Conservation (phyloP, 345 rosid genomes). For the Physaria fendleri region DNA sequence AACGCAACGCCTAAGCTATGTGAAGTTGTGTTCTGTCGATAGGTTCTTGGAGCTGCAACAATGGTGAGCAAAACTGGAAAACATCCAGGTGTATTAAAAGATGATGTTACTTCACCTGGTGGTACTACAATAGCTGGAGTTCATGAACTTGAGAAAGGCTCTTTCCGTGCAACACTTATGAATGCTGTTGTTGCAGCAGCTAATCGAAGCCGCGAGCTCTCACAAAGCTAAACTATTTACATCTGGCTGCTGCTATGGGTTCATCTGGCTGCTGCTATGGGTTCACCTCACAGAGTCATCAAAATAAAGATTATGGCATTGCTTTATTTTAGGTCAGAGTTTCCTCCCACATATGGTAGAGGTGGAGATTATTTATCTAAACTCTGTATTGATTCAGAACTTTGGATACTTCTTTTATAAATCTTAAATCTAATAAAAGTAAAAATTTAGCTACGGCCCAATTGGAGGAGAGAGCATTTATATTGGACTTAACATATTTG, state of each 20-base stretch:
- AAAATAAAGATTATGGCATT: not conserved
- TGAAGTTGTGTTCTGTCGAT: not conserved
- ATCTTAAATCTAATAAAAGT: not conserved
- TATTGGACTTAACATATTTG: not conserved
- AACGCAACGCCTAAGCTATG: not conserved
- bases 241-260: not conserved
- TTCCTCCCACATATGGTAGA: conserved; percentile 1
- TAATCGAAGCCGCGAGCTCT: conserved; percentile 62
- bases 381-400: not conserved
- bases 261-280: not conserved
- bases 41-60: conserved; percentile 93
- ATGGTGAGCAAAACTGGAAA: conserved; percentile 70
- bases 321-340: not conserved
- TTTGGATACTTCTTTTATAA: not conserved
- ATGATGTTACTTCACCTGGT: conserved; percentile 84
- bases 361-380: not conserved
- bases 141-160: conserved; percentile 85
- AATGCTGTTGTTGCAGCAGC: conserved; percentile 90
- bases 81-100: conserved; percentile 90
- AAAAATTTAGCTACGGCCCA: no score
- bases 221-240: conserved; percentile 32
- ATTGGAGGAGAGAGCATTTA: not conserved
- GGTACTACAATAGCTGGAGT: conserved; percentile 90
- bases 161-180: conserved; percentile 76
- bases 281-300: conserved; percentile 1